Base-by-base conservation (phyloP, 345 rosid genomes). In the Ceriops decandra region DNA sequence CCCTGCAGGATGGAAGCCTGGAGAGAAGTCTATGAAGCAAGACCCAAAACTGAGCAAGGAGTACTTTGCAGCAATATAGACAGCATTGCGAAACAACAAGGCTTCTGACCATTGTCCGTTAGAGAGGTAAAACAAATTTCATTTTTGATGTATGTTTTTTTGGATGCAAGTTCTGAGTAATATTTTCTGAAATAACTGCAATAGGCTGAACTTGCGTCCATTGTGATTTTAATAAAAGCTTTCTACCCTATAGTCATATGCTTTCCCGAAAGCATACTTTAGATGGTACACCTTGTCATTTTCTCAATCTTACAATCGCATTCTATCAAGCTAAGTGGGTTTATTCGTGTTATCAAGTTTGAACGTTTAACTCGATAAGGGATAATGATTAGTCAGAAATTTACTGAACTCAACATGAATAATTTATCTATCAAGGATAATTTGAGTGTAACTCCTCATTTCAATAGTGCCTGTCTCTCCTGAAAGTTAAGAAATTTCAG, bases 1-100 rank as follows among this genome's bases (percentile, higher is more conserved):
- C 85, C 99, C 99, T 0, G 99, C 97, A 6, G 99, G 98, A 60
- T 95, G 99, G 99, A 90, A 95, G 83, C 98, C 99, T 0, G 98
- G 98, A 7, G 98, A 91, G 73, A 95, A 84, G 80, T 91, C 99
- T 62, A 90, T 95, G 99, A 95, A 95, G 82, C 97, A 93, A 20
- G 92, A 95, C 84, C 99, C 98, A 4, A 95, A 87, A 77, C 86
- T 80, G 74, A 91, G 98, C 93, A 88, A 91, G 83, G 97, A 90
- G 57, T 95, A 91, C 90, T 91, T 91, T 67, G 82, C 95, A 9
- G 76, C 80, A 10, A 57, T 76, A 49, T 76, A 76, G 68, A 57
- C 33, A 30, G 66, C 32, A 38, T 32, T 7, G 19, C 7, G 13
- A 54, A 54, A 54, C 6, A 54, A 17, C 49, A 31, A 28, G 2